These are phyloP conservation scores for Chytriomyces sp. DNA, from an alignment of 192 early-diverging fungal species.

Conservation along the genomic window DNA sequence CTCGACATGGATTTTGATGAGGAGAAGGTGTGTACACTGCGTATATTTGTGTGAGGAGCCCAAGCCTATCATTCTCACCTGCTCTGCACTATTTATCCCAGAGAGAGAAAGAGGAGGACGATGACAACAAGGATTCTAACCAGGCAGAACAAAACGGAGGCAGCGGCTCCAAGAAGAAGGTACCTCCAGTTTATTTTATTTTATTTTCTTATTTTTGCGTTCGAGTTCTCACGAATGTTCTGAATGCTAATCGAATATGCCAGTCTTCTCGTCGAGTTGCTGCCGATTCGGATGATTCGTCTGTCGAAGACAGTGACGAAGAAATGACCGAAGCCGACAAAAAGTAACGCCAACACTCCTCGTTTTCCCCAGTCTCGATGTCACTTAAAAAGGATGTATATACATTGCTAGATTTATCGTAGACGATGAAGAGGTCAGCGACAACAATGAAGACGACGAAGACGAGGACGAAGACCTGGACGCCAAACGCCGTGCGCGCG, in stretches of 20 bases:
- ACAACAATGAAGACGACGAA: constrained; percentile 58
- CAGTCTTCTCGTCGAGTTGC: not conserved
- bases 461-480: constrained; percentile 49
- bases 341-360: constrained; percentile 7
- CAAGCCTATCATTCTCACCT: too few species aligned
- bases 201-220: not conserved
- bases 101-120: not conserved
- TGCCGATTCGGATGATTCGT: constrained; percentile 33
- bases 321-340: constrained; percentile 59
- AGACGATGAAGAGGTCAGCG: constrained; percentile 55
- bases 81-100: too few species aligned
- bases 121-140: constrained; percentile 18
- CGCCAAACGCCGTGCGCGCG: constrained; percentile 1
- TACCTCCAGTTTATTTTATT: not conserved
- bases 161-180: not conserved
- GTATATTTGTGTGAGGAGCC: too few species aligned
- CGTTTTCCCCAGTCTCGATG: not conserved
- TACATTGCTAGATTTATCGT: constrained; percentile 50
- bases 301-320: constrained; percentile 42
- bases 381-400: not conserved
- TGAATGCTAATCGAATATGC: not conserved
- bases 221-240: not conserved
- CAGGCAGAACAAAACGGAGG: not conserved
- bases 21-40: too few species aligned
- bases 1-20: too few species aligned